Evolutionary conservation across 192 early-diverging fungal species (phyloP), one percentile per base, ranked within the genome.

Genomic region (Mortierella antarctica): DNA sequence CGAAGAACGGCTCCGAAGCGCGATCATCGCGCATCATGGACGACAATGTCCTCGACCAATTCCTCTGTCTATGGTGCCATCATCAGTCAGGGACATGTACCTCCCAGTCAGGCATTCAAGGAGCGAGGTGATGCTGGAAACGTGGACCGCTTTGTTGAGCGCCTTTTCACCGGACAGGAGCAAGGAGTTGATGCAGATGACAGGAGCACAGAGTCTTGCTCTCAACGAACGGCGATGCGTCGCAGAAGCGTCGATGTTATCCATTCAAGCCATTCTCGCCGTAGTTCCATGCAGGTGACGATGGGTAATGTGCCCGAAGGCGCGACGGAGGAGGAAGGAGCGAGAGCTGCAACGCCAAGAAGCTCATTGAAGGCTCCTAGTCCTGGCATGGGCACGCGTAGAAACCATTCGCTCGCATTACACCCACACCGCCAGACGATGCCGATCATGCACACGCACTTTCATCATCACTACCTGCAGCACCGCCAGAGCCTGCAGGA

Each of bases 21-120:
- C 7, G 74, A 76, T 47, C 40, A 66, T 44, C 77, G 70, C 6
- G 64, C 77, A 6, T 72, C 77, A 2, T 80, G 77, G 77, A 71
- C 67, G 63, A 68, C 70, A 2, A 58, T 67, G 14, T 80, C 77
- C 2, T 80, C 77, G 4, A 72, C 65, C 0, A 67, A 41, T 4
- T 63, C 77, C 1, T 72, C 70, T 7, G 18, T 71, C 31, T 80
- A 72, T 62, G 70, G 69, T 11, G 70, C 65, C 7, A 51, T 80
- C 7, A n/a, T 80, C 13, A 76, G 61, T 11, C 74, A 76, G 41
- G 61, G 55, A 20, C 74, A 76, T 47, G 31, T 76, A n/a, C 61
- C 74, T 3, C 74, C 74, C 9, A 66, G 74, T 45, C 74, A 76
- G 40, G 56, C 55, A 2, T 69, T 76, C 23, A 48, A 53, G 18